phyloP scores from a whole-genome alignment of 768 basidiomycete genomes.

The Auricularia sp. region DNA sequence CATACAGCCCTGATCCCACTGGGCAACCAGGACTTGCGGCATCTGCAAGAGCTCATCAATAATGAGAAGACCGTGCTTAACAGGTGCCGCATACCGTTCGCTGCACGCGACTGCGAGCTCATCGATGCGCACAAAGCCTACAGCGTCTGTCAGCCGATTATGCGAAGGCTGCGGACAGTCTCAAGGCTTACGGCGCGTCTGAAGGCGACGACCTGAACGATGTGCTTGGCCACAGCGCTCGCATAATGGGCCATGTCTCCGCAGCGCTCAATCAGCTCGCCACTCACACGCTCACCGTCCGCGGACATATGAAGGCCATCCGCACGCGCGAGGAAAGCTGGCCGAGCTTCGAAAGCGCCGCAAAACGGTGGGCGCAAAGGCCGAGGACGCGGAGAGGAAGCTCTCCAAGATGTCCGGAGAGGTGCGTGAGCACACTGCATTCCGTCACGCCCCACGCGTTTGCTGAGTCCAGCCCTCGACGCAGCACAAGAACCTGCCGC shows the following conservation, averaged over 20 bases:
- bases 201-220: slow-evolving; percentile 86
- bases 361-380: slow-evolving; percentile 52
- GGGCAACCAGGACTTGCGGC: slow-evolving; percentile 67
- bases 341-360: slow-evolving; percentile 67
- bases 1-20: slow-evolving; percentile 79
- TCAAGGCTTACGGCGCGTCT: slow-evolving; percentile 61
- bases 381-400: slow-evolving; percentile 80
- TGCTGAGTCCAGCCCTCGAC: background rate
- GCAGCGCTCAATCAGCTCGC: slow-evolving; percentile 60
- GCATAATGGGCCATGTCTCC: slow-evolving; percentile 56
- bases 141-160: slow-evolving; percentile 59
- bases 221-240: slow-evolving; percentile 57
- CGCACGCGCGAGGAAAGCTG: slow-evolving; percentile 76
- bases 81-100: slow-evolving; percentile 37
- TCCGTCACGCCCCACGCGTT: background rate
- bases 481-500: slow-evolving; percentile 61
- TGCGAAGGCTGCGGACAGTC: slow-evolving; percentile 58
- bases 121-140: slow-evolving; percentile 28
- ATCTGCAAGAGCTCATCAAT: slow-evolving; percentile 81
- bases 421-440: slow-evolving; percentile 2
- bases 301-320: slow-evolving; percentile 68
- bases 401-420: slow-evolving; percentile 83
- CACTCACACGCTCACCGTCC: slow-evolving; percentile 55
- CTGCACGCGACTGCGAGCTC: slow-evolving; percentile 1
- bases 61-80: slow-evolving; percentile 75